A percentile compares a stretch with the other conserved stretches of the same genome.
Evolutionary conservation across 208 protist species (phyloP).

Genomic region (Leishmania turanica): DNA sequence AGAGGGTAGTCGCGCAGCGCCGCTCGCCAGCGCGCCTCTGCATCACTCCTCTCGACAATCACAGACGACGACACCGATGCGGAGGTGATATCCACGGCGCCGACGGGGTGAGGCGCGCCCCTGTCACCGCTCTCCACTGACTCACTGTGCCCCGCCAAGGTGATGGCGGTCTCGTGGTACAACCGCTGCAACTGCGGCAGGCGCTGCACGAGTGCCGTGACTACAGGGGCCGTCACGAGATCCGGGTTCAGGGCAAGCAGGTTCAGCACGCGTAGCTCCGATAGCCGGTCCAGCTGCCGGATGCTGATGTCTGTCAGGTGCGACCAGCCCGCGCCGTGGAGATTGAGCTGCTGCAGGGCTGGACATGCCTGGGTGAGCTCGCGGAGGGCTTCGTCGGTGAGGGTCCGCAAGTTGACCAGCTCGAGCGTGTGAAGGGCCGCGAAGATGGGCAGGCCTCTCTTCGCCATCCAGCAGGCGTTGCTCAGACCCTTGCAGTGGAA

Average conservation of each 20-base stretch:
- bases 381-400: slow-evolving; percentile 10
- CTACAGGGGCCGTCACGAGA: slow-evolving; percentile 10
- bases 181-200: slow-evolving; percentile 9
- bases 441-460: background rate
- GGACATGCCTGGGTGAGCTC: slow-evolving; percentile 2
- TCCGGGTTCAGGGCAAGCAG: slow-evolving; percentile 12
- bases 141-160: background rate
- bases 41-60: slow-evolving; percentile 6
- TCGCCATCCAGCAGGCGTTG: slow-evolving; percentile 6
- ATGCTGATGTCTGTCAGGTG: slow-evolving; percentile 16
- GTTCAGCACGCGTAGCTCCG: slow-evolving; percentile 10
- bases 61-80: slow-evolving; percentile 1
- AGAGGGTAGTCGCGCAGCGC: slow-evolving; percentile 14
- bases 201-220: slow-evolving; percentile 1
- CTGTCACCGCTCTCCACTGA: background rate
- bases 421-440: slow-evolving; percentile 2
- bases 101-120: background rate
- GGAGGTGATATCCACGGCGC: background rate
- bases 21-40: slow-evolving; percentile 12
- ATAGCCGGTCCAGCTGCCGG: slow-evolving; percentile 9
- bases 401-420: slow-evolving; percentile 12
- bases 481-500: slow-evolving; percentile 12
- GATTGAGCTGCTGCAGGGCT: slow-evolving; percentile 8
- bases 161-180: slow-evolving; percentile 15
- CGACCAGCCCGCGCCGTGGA: slow-evolving; percentile 11